phyloP scores from a whole-genome alignment of 2,329 filamentous ascomycete species.

The Alternaria sp. region DNA sequence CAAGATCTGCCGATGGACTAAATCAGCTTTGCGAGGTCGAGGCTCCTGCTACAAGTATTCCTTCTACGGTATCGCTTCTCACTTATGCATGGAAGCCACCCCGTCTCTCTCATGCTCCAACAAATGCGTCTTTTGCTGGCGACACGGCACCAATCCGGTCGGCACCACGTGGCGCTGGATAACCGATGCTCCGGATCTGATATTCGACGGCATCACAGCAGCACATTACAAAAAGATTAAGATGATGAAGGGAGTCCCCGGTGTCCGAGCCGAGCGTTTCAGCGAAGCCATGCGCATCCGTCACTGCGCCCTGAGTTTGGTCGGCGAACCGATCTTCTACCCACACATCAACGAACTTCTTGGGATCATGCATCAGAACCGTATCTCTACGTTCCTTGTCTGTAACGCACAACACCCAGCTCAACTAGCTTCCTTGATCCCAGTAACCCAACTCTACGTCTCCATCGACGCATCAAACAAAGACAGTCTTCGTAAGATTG shows the following conservation, averaged over 20 bases:
- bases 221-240: slow-evolving; percentile 98
- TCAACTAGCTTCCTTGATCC: slow-evolving; percentile 79
- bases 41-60: slow-evolving; percentile 98
- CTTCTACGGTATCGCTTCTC: slow-evolving; percentile 95
- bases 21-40: slow-evolving; percentile 89
- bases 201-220: slow-evolving; percentile 88
- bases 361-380: slow-evolving; percentile 79
- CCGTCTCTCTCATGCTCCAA: slow-evolving; percentile 95
- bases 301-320: slow-evolving; percentile 89
- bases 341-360: slow-evolving; percentile 95
- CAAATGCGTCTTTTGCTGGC: slow-evolving; percentile 99
- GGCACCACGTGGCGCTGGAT: slow-evolving; percentile 97
- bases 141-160: slow-evolving; percentile 95
- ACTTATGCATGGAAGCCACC: slow-evolving; percentile 98
- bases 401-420: slow-evolving; percentile 98
- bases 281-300: slow-evolving; percentile 90
- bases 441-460: slow-evolving; percentile 94
- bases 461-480: slow-evolving; percentile 94
- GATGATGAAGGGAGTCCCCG: slow-evolving; percentile 92
- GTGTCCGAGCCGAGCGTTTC: slow-evolving; percentile 89
- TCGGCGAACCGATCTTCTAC: slow-evolving; percentile 99
- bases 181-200: slow-evolving; percentile 86
- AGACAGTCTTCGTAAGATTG: slow-evolving; percentile 85
- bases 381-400: slow-evolving; percentile 92
- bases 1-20: slow-evolving; percentile 98